Base-by-base conservation (phyloP, 1,139 yeast genomes). In the Pichia sorboxylosa region DNA sequence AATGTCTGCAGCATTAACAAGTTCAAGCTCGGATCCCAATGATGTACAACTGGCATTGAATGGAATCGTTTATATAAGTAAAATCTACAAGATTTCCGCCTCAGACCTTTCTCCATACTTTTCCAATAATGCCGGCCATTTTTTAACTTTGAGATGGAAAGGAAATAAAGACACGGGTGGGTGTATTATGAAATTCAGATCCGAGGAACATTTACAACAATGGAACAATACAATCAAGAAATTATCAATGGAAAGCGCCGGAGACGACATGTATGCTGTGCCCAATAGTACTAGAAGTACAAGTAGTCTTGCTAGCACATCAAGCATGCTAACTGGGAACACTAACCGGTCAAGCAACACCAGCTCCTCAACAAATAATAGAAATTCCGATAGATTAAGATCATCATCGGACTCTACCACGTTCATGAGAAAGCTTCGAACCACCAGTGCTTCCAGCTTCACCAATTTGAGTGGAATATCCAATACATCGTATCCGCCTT, bases 91-190 rank as follows among this genome's bases (percentile, higher is more conserved):
- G 26, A 38, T 42, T 11, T 28, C 43, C 3, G 30, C 51, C 17
- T 38, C 52, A 3, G 55, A 49, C 10, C 29, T 37, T 9, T 48
- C 54, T 1, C 37, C 48, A 17, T 57, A 63, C n/a, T 49, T 62
- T 22, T 36, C 45, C 4, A 29, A 26, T 15, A 26, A 14, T 4
- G 37, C 52, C 18, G 75, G 74, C 3, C 72, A 76, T 48, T 68
- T 73, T 7, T 58, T 79, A 45, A 69, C 77, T 28, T 69, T 80
- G 9, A 69, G 82, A n/a, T 80, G 90, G 90, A 72, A 76, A 18
- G 85, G 90, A 2, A 66, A 73, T 39, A 77, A 74, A 48, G 92
- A 80, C 44, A 73, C 77, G 32, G 90, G 90, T 2, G 73, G 81
- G 16, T 80, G 80, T 45, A 66, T 79, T 17, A 63, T 80, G 47